A percentile compares a stretch with the other conserved stretches of the same genome.
Conservation (phyloP, 768 basidiomycete species). For the Tephrocybe sp. region DNA sequence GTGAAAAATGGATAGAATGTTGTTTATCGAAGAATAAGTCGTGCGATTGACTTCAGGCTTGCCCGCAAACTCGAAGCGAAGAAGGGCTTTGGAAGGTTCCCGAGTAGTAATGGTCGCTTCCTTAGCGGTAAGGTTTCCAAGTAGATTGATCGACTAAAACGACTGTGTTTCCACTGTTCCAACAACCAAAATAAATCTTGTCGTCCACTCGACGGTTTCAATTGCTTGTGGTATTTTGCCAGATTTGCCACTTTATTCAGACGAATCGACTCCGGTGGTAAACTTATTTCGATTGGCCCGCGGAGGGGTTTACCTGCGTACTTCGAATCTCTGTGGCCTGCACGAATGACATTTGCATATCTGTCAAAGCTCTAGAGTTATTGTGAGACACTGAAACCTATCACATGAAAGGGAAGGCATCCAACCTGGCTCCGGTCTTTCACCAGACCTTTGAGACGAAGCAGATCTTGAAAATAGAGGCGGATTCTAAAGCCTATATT, state of each 20-base stretch:
- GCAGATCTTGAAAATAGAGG: conserved; percentile 23
- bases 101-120: conserved; percentile 6
- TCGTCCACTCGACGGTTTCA: conserved; percentile 1
- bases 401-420: not conserved
- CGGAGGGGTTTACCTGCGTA: too few species aligned
- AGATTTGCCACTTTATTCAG: not conserved
- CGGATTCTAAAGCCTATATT: conserved; percentile 16
- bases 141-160: conserved; percentile 14
- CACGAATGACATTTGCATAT: conserved; percentile 8
- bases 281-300: too few species aligned
- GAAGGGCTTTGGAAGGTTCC: conserved; percentile 20
- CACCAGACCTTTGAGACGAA: conserved; percentile 22
- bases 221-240: not conserved
- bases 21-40: conserved; percentile 3
- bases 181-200: conserved; percentile 18
- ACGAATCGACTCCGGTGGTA: not conserved
- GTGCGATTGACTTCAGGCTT: conserved; percentile 7
- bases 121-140: conserved; percentile 8
- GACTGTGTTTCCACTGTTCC: conserved; percentile 6
- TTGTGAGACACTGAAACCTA: too few species aligned
- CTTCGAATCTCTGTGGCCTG: too few species aligned
- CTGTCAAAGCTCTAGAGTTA: conserved; percentile 14
- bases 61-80: conserved; percentile 18
- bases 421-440: conserved; percentile 13
- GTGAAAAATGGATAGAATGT: conserved; percentile 8